Base-by-base conservation (phyloP, 176 grass and related monocot genomes). In the Carex kokanica region DNA sequence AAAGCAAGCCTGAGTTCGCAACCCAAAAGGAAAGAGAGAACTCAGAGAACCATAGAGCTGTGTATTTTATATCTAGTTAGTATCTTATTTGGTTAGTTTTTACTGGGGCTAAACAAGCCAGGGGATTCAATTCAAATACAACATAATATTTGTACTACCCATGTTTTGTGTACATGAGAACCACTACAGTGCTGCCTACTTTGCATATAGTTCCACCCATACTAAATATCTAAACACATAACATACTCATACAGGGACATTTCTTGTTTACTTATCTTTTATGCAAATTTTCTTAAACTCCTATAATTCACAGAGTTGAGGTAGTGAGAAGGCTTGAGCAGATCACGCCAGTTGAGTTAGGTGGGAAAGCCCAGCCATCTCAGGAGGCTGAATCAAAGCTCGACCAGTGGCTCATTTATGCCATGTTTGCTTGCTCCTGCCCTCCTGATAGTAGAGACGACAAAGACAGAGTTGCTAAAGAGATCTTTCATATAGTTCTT, bases 351-450 rank as follows among this genome's bases (percentile, higher is more conserved):
- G 77, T 89, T 2, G 95, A 98, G 57, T 87, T 98, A 25, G 95
- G 95, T 78, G 95, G 95, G 82, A 98, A 95, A 86, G 89, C 91
- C 67, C 86, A 98, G 71, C 92, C 94, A 43, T 88, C 85, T 52
- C 92, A 92, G 73, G 95, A 98, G 89, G 41, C 91, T 36, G 95
- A 98, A 60, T 87, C 88, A 65, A 98, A 98, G 78, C 88, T 95
- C 23, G 95, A 98, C 23, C 95, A 98, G 57, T 98, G 95, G 95
- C 83, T 98, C 70, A 91, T 98, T 88, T 98, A 98, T 87, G 92
- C 92, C 5, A 98, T 94, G 84, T 95, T 98, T 93, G 88, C 88
- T 82, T 98, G 95, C 71, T 95, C 95, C 60, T 98, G 92, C 78
- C 89, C 91, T 80, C 84, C 77, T 75, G 95, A 93, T 83, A 86